These are phyloP conservation scores for Dioscorea alata DNA, from an alignment of 106 monocot genomes.

Conservation along the genomic window DNA sequence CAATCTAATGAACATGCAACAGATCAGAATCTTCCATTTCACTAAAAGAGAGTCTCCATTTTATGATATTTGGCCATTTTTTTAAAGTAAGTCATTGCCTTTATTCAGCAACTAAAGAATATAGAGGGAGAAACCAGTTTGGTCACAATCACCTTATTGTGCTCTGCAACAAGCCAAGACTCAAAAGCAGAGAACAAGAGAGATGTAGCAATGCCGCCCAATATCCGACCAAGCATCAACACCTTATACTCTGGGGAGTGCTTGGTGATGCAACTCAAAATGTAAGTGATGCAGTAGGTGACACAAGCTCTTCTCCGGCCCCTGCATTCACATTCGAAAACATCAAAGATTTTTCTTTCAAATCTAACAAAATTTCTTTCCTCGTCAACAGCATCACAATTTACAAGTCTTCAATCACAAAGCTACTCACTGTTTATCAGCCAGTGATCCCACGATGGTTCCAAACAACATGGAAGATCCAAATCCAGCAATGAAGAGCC, in stretches of 20 bases:
- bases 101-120: too few species aligned
- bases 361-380: not conserved
- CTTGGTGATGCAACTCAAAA: slow-evolving; percentile 92
- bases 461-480: slow-evolving; percentile 99
- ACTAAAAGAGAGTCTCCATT: too few species aligned
- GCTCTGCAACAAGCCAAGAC: slow-evolving; percentile 99
- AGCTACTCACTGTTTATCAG: slow-evolving; percentile 70
- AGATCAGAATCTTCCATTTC: too few species aligned
- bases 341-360: not conserved
- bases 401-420: not conserved
- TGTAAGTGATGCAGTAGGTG: slow-evolving; percentile 96
- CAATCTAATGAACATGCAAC: too few species aligned
- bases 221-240: slow-evolving; percentile 83
- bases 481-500: slow-evolving; percentile 96
- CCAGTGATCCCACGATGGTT: slow-evolving; percentile 92
- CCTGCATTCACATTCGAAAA: slow-evolving; percentile 31
- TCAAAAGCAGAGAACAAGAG: slow-evolving; percentile 96
- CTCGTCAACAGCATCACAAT: not conserved
- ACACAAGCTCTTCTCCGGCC: slow-evolving; percentile 90
- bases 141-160: slow-evolving; percentile 57
- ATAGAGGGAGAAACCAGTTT: too few species aligned
- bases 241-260: slow-evolving; percentile 89
- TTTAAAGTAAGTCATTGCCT: too few species aligned
- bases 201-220: slow-evolving; percentile 92
- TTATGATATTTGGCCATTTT: too few species aligned